Conservation (phyloP, 768 basidiomycete genomes). For the Rhodotorula graminis region DNA sequence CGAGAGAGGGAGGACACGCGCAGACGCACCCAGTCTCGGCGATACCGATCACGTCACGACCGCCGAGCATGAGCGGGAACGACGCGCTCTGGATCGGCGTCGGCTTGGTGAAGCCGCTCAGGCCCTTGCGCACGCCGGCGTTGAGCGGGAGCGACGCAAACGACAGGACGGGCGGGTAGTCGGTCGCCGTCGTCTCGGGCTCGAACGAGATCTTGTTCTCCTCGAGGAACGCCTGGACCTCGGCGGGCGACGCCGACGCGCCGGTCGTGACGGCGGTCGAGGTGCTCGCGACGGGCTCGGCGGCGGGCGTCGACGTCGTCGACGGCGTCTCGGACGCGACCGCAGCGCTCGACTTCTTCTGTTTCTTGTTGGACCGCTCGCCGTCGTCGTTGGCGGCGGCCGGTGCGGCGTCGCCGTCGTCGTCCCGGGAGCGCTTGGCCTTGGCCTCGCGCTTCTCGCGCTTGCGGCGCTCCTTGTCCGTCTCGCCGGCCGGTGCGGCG, state of each 20-base stretch:
- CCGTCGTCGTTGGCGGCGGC: constrained; percentile 7
- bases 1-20: constrained; percentile 45
- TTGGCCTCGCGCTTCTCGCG: constrained; percentile 33
- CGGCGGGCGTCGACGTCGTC: constrained; percentile 40
- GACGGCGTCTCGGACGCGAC: constrained; percentile 20
- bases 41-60: constrained; percentile 75
- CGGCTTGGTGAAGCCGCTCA: constrained; percentile 72
- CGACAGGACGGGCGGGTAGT: constrained; percentile 62
- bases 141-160: constrained; percentile 72
- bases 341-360: constrained; percentile 39
- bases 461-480: constrained; percentile 47
- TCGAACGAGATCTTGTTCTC: constrained; percentile 72
- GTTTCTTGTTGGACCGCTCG: constrained; percentile 25
- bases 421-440: constrained; percentile 18
- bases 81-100: constrained; percentile 94
- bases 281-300: constrained; percentile 44
- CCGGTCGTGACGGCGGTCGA: constrained; percentile 40
- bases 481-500: constrained; percentile 42
- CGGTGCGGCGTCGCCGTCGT: background rate
- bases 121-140: constrained; percentile 58
- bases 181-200: constrained; percentile 52
- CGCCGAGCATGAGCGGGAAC: constrained; percentile 37
- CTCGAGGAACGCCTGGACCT: constrained; percentile 61
- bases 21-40: constrained; percentile 84
- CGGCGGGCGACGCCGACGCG: constrained; percentile 47